phyloP scores from a whole-genome alignment of 1,284 basidiomycete genomes.

The Xanthoconium separans region DNA sequence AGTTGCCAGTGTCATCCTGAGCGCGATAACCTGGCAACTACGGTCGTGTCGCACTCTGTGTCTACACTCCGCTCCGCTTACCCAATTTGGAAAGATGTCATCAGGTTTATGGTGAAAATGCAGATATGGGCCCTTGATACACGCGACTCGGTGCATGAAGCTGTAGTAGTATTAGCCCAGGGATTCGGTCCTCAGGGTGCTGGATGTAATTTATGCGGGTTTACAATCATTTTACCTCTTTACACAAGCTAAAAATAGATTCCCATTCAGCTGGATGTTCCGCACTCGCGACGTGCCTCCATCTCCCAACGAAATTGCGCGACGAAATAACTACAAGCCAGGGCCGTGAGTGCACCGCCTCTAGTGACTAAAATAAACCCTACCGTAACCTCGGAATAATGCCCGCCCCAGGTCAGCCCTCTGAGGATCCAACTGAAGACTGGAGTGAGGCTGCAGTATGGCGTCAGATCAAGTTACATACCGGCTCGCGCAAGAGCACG shows the following conservation, averaged over 20 bases:
- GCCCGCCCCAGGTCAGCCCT: slow-evolving; percentile 35
- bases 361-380: slow-evolving; percentile 6
- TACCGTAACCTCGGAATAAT: slow-evolving; percentile 50
- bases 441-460: neutral
- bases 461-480: slow-evolving; percentile 26
- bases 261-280: slow-evolving; percentile 44
- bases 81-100: slow-evolving; percentile 4
- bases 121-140: slow-evolving; percentile 6
- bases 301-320: slow-evolving; percentile 50
- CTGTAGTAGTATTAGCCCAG: neutral
- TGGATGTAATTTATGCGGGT: slow-evolving; percentile 1
- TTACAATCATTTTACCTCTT: slow-evolving; percentile 24
- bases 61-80: slow-evolving; percentile 4
- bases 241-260: slow-evolving; percentile 49
- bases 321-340: slow-evolving; percentile 42
- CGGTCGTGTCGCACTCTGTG: neutral
- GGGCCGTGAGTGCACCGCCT: slow-evolving; percentile 6
- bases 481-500: slow-evolving; percentile 40
- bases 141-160: neutral
- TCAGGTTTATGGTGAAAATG: too few species aligned
- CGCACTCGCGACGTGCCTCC: slow-evolving; percentile 35
- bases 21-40: neutral
- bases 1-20: slow-evolving; percentile 14
- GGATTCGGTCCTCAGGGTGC: neutral
- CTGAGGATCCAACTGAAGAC: slow-evolving; percentile 26